phyloP scores from a whole-genome alignment of 176 grass and related monocot species.

The Avena insularis region DNA sequence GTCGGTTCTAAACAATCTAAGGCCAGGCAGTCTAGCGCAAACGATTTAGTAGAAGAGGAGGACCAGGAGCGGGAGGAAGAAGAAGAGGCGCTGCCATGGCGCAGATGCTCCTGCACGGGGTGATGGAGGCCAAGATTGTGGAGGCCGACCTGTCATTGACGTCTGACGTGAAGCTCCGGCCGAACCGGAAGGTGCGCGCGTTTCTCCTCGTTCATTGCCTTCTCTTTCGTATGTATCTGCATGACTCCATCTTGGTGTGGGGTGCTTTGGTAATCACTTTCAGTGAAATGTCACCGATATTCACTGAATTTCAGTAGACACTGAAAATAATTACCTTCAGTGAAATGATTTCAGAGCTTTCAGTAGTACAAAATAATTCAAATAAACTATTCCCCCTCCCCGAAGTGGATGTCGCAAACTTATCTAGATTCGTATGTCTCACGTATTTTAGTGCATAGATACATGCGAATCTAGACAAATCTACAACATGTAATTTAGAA shows the following conservation, averaged over 20 bases:
- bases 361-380: too few species aligned
- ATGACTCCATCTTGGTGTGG: neutral
- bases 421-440: too few species aligned
- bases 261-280: too few species aligned
- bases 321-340: too few species aligned
- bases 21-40: neutral
- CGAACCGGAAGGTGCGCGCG: slow-evolving; percentile 40
- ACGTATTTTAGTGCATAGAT: too few species aligned
- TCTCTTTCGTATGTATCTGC: neutral
- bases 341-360: too few species aligned
- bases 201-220: neutral
- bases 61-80: neutral
- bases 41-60: neutral
- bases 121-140: slow-evolving; percentile 53
- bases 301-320: too few species aligned
- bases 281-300: too few species aligned
- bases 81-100: slow-evolving; percentile 40
- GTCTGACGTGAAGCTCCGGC: neutral
- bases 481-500: too few species aligned
- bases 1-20: neutral
- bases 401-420: too few species aligned
- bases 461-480: too few species aligned
- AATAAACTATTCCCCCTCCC: too few species aligned
- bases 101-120: slow-evolving; percentile 51
- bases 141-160: slow-evolving; percentile 42